Evolutionary conservation across 202 grass and related monocot genomes (phyloP).

Genomic region (Schoenoplectus tabernaemontani): DNA sequence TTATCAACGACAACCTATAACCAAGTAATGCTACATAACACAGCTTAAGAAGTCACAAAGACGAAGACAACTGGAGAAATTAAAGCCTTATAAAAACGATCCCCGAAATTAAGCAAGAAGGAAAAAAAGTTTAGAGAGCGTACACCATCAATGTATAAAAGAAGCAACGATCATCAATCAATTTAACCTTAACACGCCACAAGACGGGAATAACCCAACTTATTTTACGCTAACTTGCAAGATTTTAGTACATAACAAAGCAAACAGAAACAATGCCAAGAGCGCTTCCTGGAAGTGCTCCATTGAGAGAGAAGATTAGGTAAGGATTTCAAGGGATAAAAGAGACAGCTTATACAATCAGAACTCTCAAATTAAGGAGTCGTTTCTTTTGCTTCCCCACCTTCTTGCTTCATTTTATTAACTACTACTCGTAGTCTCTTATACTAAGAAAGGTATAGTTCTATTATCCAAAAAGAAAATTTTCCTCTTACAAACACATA

Average conservation of each 20-base stretch:
- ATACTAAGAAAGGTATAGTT: not conserved
- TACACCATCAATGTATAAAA: not conserved
- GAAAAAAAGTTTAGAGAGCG: not conserved
- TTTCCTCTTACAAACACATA: not conserved
- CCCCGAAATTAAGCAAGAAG: not conserved
- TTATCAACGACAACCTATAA: not conserved
- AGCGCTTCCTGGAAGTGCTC: not conserved
- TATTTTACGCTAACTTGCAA: not conserved
- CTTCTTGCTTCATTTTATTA: not conserved
- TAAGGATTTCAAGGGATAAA: not conserved
- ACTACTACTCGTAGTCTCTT: not conserved
- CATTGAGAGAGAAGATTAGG: conserved; percentile 6
- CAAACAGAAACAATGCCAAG: not conserved
- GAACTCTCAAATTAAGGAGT: not conserved
- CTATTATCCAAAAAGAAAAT: not conserved
- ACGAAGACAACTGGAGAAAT: not conserved
- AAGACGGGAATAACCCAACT: not conserved
- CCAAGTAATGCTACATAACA: not conserved
- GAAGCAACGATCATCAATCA: not conserved
- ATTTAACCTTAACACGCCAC: not conserved
- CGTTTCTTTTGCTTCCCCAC: not conserved
- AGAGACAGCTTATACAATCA: not conserved
- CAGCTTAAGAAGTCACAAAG: not conserved
- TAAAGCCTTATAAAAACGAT: not conserved
- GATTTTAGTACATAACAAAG: not conserved